Percentiles rank a stretch among this genome's conserved stretches.
phyloP scores from a whole-genome alignment of 768 basidiomycete genomes.

The Suillus discolor region DNA sequence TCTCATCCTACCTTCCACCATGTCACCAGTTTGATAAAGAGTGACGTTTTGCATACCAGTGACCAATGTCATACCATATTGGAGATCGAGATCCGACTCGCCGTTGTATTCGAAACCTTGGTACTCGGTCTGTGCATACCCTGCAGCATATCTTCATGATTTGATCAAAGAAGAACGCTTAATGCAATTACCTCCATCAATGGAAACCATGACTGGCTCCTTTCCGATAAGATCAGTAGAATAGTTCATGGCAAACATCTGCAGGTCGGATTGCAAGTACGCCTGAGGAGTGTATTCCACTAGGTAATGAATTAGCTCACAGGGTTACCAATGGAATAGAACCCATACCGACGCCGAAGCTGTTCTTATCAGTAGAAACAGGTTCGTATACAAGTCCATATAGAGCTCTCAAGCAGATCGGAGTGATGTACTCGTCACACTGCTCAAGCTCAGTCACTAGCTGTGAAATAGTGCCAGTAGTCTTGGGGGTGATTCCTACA shows the following conservation, averaged over 20 bases:
- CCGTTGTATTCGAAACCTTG: slow-evolving; percentile 49
- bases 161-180: background rate
- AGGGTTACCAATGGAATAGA: background rate
- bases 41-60: slow-evolving; percentile 41
- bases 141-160: slow-evolving; percentile 18
- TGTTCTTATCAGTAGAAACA: slow-evolving; percentile 28
- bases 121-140: slow-evolving; percentile 28
- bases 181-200: slow-evolving; percentile 36
- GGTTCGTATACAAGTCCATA: slow-evolving; percentile 28
- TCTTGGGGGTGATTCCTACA: slow-evolving; percentile 20
- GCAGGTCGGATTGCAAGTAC: slow-evolving; percentile 31
- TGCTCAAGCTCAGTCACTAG: slow-evolving; percentile 16
- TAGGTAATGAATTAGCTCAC: slow-evolving; percentile 12
- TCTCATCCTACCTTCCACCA: slow-evolving; percentile 36
- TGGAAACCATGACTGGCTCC: slow-evolving; percentile 32
- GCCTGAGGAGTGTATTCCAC: slow-evolving; percentile 38
- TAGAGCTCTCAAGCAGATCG: slow-evolving; percentile 29
- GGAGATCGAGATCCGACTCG: slow-evolving; percentile 59
- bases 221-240: slow-evolving; percentile 22
- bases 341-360: slow-evolving; percentile 35
- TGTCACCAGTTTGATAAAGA: slow-evolving; percentile 48
- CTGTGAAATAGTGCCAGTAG: slow-evolving; percentile 13
- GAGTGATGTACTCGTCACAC: slow-evolving; percentile 34
- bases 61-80: slow-evolving; percentile 55
- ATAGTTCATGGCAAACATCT: slow-evolving; percentile 37